These are phyloP conservation scores for Rhizomucor miehei DNA, from an alignment of 371 early-diverging fungal species.

Conservation along the genomic window DNA sequence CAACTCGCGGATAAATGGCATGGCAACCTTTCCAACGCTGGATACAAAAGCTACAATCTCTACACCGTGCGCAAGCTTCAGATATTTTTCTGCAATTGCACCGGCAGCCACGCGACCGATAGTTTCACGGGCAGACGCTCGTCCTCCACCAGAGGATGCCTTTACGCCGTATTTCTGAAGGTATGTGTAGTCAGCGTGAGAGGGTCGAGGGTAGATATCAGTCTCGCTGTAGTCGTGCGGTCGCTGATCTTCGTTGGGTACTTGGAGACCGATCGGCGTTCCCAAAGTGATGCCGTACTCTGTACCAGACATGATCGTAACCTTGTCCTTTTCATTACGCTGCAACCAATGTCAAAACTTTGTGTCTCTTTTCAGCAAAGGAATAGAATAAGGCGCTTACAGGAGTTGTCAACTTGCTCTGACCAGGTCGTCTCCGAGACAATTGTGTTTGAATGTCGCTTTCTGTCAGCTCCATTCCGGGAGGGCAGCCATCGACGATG, in stretches of 20 bases:
- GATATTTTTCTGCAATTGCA: slow-evolving; percentile 94
- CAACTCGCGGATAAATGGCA: slow-evolving; percentile 66
- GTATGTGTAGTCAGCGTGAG: slow-evolving; percentile 97
- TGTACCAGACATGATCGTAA: slow-evolving; percentile 90
- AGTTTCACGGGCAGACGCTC: slow-evolving; percentile 95
- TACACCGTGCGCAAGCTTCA: slow-evolving; percentile 73
- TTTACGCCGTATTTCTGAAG: slow-evolving; percentile 94
- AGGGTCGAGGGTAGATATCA: slow-evolving; percentile 89
- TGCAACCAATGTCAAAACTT: slow-evolving; percentile 14
- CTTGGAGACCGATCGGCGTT: slow-evolving; percentile 91
- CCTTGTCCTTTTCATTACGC: slow-evolving; percentile 90
- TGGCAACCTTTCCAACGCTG: slow-evolving; percentile 80
- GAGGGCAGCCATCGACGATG: slow-evolving; percentile 95
- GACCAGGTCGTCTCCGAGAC: slow-evolving; percentile 92
- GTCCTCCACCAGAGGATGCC: slow-evolving; percentile 93
- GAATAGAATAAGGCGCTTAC: slow-evolving; percentile 42
- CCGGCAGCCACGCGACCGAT: slow-evolving; percentile 97
- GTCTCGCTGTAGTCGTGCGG: slow-evolving; percentile 96
- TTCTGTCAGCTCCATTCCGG: slow-evolving; percentile 88
- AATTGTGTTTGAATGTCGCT: slow-evolving; percentile 91
- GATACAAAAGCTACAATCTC: slow-evolving; percentile 95
- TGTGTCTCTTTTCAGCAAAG: not conserved
- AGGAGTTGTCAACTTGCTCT: slow-evolving; percentile 93
- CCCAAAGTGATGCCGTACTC: slow-evolving; percentile 94
- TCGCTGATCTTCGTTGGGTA: slow-evolving; percentile 93